A percentile compares a stretch with the other conserved stretches of the same genome.
Evolutionary conservation across 2,329 filamentous ascomycete genomes (phyloP).

Genomic region (Pestalotiopsis sp.): DNA sequence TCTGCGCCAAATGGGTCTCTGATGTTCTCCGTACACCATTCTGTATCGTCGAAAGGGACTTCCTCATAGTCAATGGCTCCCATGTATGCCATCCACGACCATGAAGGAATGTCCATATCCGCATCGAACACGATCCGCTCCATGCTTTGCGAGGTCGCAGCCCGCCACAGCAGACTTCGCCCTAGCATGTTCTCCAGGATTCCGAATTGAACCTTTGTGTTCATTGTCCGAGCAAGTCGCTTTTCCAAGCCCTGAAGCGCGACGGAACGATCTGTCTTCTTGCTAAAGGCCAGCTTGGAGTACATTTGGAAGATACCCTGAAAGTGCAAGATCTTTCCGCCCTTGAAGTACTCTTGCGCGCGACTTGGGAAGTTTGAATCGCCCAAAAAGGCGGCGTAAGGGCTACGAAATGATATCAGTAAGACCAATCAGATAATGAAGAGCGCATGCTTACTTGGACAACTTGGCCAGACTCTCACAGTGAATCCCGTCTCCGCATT

Average conservation of each 20-base stretch:
- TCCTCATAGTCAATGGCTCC: neutral
- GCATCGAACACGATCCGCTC: neutral
- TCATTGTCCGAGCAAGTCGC: slow-evolving; percentile 3
- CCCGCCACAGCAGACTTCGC: slow-evolving; percentile 14
- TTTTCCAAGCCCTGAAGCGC: slow-evolving; percentile 14
- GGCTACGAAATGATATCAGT: neutral
- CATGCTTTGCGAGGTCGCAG: neutral
- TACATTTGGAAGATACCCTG: slow-evolving; percentile 12
- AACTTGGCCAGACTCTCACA: slow-evolving; percentile 14
- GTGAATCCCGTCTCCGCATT: slow-evolving; percentile 20
- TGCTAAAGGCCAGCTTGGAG: slow-evolving; percentile 11
- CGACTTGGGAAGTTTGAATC: slow-evolving; percentile 13
- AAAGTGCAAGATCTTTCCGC: neutral
- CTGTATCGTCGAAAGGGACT: neutral
- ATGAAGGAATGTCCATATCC: neutral
- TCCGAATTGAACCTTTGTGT: slow-evolving; percentile 6
- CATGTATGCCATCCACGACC: slow-evolving; percentile 9
- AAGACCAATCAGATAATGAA: neutral
- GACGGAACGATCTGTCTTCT: slow-evolving; percentile 10
- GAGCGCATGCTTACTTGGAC: slow-evolving; percentile 11
- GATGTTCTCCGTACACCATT: slow-evolving; percentile 3
- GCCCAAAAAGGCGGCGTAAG: slow-evolving; percentile 12
- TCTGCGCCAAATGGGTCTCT: neutral
- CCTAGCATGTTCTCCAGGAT: slow-evolving; percentile 2
- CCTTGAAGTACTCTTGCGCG: slow-evolving; percentile 7